Conservation (phyloP, 106 monocot genomes). For the Platanthera zijinensis region DNA sequence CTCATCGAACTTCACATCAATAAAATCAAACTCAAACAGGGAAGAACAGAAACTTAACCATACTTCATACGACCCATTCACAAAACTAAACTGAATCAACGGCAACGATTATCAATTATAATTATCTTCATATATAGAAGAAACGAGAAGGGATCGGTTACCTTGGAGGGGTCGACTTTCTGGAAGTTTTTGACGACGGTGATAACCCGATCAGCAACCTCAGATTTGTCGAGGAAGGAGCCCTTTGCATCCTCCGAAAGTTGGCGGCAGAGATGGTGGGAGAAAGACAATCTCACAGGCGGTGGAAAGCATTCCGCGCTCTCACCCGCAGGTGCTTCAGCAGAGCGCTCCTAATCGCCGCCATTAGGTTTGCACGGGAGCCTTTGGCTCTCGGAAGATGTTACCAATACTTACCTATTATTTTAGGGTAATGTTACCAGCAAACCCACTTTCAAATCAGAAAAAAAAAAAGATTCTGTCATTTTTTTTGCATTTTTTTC, state of each 20-base stretch:
- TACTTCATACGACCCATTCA: too few relatives aligned
- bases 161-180: slow-evolving; percentile 88
- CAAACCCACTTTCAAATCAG: too few relatives aligned
- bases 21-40: too few relatives aligned
- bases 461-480: too few relatives aligned
- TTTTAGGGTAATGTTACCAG: too few relatives aligned
- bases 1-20: too few relatives aligned
- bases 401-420: too few relatives aligned
- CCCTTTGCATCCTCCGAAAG: slow-evolving; percentile 68
- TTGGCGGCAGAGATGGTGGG: slow-evolving; percentile 17
- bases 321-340: slow-evolving; percentile 57
- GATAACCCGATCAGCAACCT: slow-evolving; percentile 83
- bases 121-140: too few relatives aligned
- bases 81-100: too few relatives aligned
- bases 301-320: slow-evolving; percentile 5
- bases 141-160: slow-evolving; percentile 6
- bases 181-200: slow-evolving; percentile 91
- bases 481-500: too few relatives aligned
- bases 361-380: slow-evolving; percentile 11
- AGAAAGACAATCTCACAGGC: slow-evolving; percentile 7
- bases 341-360: slow-evolving; percentile 54
- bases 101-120: too few relatives aligned
- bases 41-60: too few relatives aligned
- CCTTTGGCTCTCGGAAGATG: background rate
- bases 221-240: slow-evolving; percentile 85